Evolutionary conservation across 495 filamentous ascomycete genomes (phyloP).

Genomic region (Penicillium coffeae): DNA sequence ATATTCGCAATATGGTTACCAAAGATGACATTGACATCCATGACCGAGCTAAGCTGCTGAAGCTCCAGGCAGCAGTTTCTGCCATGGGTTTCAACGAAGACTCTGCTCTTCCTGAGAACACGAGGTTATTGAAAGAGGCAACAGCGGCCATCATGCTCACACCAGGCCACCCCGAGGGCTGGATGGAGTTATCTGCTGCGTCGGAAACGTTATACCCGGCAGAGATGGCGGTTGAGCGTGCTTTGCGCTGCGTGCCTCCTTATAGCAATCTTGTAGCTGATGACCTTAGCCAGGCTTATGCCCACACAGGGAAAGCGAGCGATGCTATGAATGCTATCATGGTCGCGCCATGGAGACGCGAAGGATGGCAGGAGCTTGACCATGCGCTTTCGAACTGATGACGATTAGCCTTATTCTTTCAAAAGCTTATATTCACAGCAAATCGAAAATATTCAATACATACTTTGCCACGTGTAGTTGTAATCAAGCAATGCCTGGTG

Average conservation of each 20-base stretch:
- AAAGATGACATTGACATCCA: conserved; percentile 49
- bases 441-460: too few relatives aligned
- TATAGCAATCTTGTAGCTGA: conserved; percentile 60
- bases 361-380: conserved; percentile 57
- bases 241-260: conserved; percentile 67
- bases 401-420: not conserved
- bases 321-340: conserved; percentile 77
- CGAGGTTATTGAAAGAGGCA: conserved; percentile 50
- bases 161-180: conserved; percentile 70
- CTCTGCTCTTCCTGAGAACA: conserved; percentile 30
- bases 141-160: conserved; percentile 71
- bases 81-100: conserved; percentile 35
- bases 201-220: conserved; percentile 56
- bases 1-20: conserved; percentile 67
- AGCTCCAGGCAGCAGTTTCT: conserved; percentile 55
- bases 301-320: conserved; percentile 63
- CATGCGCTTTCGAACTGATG: conserved; percentile 14
- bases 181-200: conserved; percentile 64
- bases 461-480: not conserved
- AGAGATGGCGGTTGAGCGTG: conserved; percentile 77
- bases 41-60: conserved; percentile 50
- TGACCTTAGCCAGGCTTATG: conserved; percentile 71
- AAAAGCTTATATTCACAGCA: too few relatives aligned
- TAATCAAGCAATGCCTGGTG: not conserved
- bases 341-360: conserved; percentile 71